Conservation (phyloP, 2,329 filamentous ascomycete genomes). For the Penicillium occitanis region DNA sequence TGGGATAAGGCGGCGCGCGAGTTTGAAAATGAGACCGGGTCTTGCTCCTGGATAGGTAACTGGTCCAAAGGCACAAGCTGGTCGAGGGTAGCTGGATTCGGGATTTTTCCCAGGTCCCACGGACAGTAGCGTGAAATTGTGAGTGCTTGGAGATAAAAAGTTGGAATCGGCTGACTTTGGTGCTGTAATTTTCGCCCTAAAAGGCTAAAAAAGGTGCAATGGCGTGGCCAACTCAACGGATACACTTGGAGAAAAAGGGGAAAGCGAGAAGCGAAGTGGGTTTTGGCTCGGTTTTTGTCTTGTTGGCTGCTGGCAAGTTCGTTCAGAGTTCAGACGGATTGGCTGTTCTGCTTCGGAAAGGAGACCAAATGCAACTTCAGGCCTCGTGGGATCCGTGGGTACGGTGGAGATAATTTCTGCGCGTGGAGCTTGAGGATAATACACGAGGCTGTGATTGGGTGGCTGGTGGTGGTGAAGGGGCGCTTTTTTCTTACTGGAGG, state of each 20-base stretch:
- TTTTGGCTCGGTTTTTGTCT: constrained; percentile 21
- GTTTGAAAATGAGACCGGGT: constrained; percentile 8
- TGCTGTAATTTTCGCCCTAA: constrained; percentile 26
- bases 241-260: constrained; percentile 27
- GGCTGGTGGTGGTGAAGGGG: constrained; percentile 17
- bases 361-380: constrained; percentile 28
- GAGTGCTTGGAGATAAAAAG: constrained; percentile 3
- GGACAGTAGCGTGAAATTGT: constrained; percentile 20
- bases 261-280: constrained; percentile 28
- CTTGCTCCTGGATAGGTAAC: constrained; percentile 13
- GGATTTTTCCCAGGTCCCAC: constrained; percentile 20
- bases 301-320: constrained; percentile 3
- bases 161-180: constrained; percentile 12
- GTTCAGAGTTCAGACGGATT: constrained; percentile 15
- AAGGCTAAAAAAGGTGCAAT: constrained; percentile 28
- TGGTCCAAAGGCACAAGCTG: constrained; percentile 8
- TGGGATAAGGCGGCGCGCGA: constrained; percentile 21
- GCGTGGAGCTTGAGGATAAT: constrained; percentile 27
- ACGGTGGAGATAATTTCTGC: constrained; percentile 30
- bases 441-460: constrained; percentile 15
- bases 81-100: constrained; percentile 20
- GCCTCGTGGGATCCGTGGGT: constrained; percentile 43
- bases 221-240: constrained; percentile 26
- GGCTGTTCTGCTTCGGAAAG: constrained; percentile 19
- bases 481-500: constrained; percentile 21